These are phyloP conservation scores for Trichosporon asahii DNA, from an alignment of 1,284 basidiomycete species.

Conservation along the genomic window DNA sequence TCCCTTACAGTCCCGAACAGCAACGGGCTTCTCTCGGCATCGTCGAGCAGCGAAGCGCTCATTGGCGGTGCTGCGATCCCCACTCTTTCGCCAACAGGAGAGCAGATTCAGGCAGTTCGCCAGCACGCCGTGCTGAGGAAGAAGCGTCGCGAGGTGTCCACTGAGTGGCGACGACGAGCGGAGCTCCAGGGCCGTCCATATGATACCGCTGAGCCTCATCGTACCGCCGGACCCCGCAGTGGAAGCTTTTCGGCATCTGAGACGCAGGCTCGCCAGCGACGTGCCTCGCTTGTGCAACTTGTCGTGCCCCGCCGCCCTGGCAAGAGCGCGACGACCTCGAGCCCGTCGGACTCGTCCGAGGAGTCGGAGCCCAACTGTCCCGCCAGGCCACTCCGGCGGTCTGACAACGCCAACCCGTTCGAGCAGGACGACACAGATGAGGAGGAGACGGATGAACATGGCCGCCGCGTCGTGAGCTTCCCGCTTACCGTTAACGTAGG, in stretches of 20 bases:
- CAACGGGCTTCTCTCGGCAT: not conserved
- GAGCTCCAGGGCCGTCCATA: not conserved
- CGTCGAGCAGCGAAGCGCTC: not conserved
- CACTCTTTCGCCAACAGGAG: not conserved
- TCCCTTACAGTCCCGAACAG: not conserved
- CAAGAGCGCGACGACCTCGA: not conserved
- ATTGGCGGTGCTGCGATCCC: not conserved
- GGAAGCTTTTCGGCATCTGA: not conserved
- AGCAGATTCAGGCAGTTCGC: not conserved
- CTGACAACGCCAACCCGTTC: not conserved
- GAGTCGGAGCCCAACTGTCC: not conserved
- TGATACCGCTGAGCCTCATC: not conserved
- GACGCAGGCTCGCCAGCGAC: not conserved
- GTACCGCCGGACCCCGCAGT: not conserved
- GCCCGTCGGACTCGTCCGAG: constrained; percentile 4
- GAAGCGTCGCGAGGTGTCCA: not conserved
- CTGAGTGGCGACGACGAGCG: not conserved
- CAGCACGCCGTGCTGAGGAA: not conserved
- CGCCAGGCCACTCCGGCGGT: not conserved
- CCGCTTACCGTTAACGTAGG: not conserved
- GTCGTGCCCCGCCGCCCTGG: not conserved
- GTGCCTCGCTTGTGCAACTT: not conserved
- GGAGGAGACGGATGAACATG: not conserved
- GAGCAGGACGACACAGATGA: not conserved
- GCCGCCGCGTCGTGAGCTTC: constrained; percentile 1